A percentile compares a stretch with the other conserved stretches of the same genome.
These are phyloP conservation scores for Phialophora macrospora DNA, from an alignment of 2,329 filamentous ascomycete species.

Conservation along the genomic window DNA sequence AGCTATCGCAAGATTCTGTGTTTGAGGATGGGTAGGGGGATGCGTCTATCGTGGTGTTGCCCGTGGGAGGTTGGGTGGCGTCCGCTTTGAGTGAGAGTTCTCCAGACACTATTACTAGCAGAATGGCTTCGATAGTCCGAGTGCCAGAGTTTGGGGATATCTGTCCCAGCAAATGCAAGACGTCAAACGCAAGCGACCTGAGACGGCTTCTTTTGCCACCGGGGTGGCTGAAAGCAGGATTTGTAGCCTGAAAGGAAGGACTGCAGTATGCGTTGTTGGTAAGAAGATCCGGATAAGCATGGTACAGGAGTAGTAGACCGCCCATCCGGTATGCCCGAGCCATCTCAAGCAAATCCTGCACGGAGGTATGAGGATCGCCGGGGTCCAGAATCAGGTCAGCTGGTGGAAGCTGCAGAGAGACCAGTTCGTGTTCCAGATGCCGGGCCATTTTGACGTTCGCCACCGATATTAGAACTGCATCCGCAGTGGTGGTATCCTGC, in stretches of 20 bases:
- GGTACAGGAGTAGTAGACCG: conserved; percentile 18
- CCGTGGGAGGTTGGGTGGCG: not conserved
- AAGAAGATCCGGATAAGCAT: conserved; percentile 15
- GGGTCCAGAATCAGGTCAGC: conserved; percentile 7
- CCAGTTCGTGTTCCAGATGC: conserved; percentile 8
- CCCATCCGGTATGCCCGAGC: conserved; percentile 15
- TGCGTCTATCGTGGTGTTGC: no score
- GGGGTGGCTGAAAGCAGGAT: no score
- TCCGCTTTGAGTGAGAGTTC: conserved; percentile 4
- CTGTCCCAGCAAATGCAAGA: conserved; percentile 6
- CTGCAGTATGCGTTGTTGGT: not conserved
- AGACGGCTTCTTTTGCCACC: not conserved
- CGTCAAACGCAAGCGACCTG: conserved; percentile 4
- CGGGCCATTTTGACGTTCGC: not conserved
- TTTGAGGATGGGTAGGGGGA: not conserved
- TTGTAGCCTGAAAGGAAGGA: not conserved
- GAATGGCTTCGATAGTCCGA: conserved; percentile 20
- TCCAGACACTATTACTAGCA: conserved; percentile 18
- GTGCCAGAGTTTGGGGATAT: conserved; percentile 17
- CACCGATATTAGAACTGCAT: not conserved
- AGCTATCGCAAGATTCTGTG: not conserved
- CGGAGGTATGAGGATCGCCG: conserved; percentile 13
- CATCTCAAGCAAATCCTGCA: conserved; percentile 18
- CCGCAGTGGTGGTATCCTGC: not conserved
- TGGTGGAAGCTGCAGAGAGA: conserved; percentile 15